Base-by-base conservation (phyloP, 2,329 filamentous ascomycete species). In the Alternaria panax region DNA sequence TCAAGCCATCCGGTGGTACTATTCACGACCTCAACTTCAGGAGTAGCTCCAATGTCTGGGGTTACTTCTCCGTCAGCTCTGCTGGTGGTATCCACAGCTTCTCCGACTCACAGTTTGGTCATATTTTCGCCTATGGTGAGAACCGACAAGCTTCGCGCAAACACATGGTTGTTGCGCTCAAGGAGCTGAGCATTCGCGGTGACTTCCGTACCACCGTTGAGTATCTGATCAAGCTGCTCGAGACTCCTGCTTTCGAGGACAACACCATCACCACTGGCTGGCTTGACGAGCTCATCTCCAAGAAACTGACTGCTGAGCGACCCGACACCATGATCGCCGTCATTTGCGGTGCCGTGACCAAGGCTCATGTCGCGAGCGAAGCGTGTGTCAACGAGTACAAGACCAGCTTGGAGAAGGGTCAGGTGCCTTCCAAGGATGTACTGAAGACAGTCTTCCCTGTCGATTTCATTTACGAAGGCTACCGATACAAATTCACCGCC, bases 1-100 rank as follows among this genome's bases (percentile, higher is more conserved):
- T 99, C 88, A 99, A 99, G 87, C 95, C 95, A 59, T 99, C 95
- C 45, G 96, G 94, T 75, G 95, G 95, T 88, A 96, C 94, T 53
- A 96, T 99, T 88, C 95, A 98, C 83, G 95, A 99, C 77, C 85
- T 99, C 75, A 99, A 99, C 86, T 99, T 99, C 88, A 88, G 95
- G 77, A 96, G 91, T 84, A 97, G 93, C 79, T 98, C 95, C 65
- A 99, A 99, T 71, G 95, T 98, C 57, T 99, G 95, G 95, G 95
- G 95, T 86, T 99, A 99, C 82, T 99, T 99, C 88, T 99, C 95
- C 53, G 95, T 99, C 79, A 92, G 93, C 83, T 95, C 93, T 9
- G 90, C 93, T 56, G 94, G 93, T 83, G 93, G 93, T 80, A 99
- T 99, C 68, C 95, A 99, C 87, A 97, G 92, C 80, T 99, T 97